Percentiles rank a stretch among this genome's conserved stretches.
These are phyloP conservation scores for Pterocarpus macrocarpus DNA, from an alignment of 306 rosid genomes.

Conservation along the genomic window DNA sequence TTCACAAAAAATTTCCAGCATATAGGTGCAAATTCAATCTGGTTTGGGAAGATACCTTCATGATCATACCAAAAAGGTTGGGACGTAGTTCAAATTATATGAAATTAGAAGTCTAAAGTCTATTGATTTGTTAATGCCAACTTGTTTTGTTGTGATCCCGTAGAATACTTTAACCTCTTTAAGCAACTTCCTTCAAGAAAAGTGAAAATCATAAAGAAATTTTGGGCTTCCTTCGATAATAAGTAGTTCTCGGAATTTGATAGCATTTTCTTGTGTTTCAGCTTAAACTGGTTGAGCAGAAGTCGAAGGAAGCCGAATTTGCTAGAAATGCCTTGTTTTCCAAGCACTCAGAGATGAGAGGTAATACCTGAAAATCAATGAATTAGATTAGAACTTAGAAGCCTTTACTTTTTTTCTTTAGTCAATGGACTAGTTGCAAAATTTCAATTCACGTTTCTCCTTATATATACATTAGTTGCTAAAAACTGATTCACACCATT, in stretches of 20 bases:
- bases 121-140: slow-evolving; percentile 1
- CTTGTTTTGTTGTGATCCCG: slow-evolving; percentile 18
- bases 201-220: slow-evolving; percentile 30
- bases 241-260: slow-evolving; percentile 9
- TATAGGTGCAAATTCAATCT: not conserved
- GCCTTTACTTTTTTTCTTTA: slow-evolving; percentile 17
- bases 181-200: not conserved
- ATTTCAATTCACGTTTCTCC: slow-evolving; percentile 10
- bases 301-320: slow-evolving; percentile 66
- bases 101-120: not conserved
- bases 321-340: slow-evolving; percentile 84
- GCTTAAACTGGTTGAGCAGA: slow-evolving; percentile 70
- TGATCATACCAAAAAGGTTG: not conserved
- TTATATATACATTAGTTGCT: slow-evolving; percentile 8
- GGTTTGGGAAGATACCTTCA: slow-evolving; percentile 9
- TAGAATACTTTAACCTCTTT: not conserved
- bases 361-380: slow-evolving; percentile 49
- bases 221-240: not conserved
- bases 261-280: slow-evolving; percentile 53
- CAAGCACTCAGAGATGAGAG: slow-evolving; percentile 90
- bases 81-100: not conserved
- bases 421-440: slow-evolving; percentile 19
- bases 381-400: not conserved
- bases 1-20: not conserved
- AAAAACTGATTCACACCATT: not conserved